Evolutionary conservation across 768 basidiomycete species (phyloP), one percentile per base, ranked within the genome.

Genomic region (Nidula microcarpa): DNA sequence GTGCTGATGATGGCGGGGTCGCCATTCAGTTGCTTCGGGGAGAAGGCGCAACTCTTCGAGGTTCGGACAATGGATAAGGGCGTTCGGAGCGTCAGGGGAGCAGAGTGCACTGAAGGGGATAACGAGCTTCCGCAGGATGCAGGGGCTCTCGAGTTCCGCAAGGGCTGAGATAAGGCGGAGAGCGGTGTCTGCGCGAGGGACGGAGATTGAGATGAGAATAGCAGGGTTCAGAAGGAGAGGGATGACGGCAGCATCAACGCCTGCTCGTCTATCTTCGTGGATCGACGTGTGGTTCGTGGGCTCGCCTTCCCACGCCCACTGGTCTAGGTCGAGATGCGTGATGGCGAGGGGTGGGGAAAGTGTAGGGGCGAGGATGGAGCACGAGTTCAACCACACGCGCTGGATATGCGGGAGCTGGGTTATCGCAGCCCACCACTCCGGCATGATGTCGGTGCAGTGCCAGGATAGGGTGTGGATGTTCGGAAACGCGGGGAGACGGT

Each of bases 241-340:
- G 9, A 73, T 59, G n/a, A 66, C 46, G 13, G 56, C 9, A 13
- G 56, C 53, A 52, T 62, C 65, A 41, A 69, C 65, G 35, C 71
- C 69, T n/a, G 52, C 50, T 2, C 57, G 54, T 14, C 61, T 58
- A 46, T 66, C 65, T 54, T 72, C 71, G 52, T 70, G 68, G 11
- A 69, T 62, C 8, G 69, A 70, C 13, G 68, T 65, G 45, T 67
- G 65, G 35, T 70, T 66, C 4, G 71, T 68, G 46, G 61, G 51
- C 16, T 60, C 58, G 6, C 69, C 71, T 50, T 68, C 65, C 71
- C 71, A 72, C 33, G 69, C 67, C 69, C 69, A 72, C 32, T 72
- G 69, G 51, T 72, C 71, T 17, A 72, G 53, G 53, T 70, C 68
- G 13, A 72, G 62, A 37, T 65, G 60, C 8, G 43, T 46, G 45